Evolutionary conservation across 2,329 filamentous ascomycete genomes (phyloP).

Genomic region (Colletotrichum salicis): DNA sequence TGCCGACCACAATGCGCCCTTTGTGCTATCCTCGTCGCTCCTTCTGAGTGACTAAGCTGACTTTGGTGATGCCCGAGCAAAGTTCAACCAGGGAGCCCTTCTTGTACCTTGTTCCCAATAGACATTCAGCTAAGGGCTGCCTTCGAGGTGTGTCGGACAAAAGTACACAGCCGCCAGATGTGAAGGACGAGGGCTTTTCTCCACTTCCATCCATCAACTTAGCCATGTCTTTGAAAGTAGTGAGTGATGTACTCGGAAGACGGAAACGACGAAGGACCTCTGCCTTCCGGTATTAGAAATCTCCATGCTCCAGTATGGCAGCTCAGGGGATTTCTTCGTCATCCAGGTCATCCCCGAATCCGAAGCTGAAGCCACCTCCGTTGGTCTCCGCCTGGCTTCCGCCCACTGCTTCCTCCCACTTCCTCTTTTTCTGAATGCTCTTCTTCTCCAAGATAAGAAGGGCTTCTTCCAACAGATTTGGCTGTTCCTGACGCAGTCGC

Average conservation of each 20-base stretch:
- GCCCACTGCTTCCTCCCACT: slow-evolving; percentile 84
- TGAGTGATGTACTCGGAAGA: not conserved
- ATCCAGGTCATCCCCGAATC: slow-evolving; percentile 61
- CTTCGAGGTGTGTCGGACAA: not conserved
- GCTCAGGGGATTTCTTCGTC: slow-evolving; percentile 47
- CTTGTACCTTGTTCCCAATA: not conserved
- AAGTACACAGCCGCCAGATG: not conserved
- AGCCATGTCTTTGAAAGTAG: not conserved
- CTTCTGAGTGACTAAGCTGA: not conserved
- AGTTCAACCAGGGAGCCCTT: not conserved
- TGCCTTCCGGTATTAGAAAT: not conserved
- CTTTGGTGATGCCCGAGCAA: not conserved
- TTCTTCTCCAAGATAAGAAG: slow-evolving; percentile 73
- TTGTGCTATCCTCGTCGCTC: not conserved
- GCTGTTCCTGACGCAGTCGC: slow-evolving; percentile 70
- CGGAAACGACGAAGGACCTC: not conserved
- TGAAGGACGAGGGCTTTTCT: not conserved
- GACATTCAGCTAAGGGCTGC: not conserved
- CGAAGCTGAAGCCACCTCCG: slow-evolving; percentile 62
- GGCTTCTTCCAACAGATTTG: slow-evolving; percentile 74
- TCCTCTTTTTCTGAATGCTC: slow-evolving; percentile 76
- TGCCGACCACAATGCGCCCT: not conserved
- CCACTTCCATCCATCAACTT: too few relatives aligned
- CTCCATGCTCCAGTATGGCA: not conserved
- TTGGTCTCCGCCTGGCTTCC: slow-evolving; percentile 47